These are phyloP conservation scores for Lathyrus oleraceus DNA, from an alignment of 306 rosid species.

Conservation along the genomic window DNA sequence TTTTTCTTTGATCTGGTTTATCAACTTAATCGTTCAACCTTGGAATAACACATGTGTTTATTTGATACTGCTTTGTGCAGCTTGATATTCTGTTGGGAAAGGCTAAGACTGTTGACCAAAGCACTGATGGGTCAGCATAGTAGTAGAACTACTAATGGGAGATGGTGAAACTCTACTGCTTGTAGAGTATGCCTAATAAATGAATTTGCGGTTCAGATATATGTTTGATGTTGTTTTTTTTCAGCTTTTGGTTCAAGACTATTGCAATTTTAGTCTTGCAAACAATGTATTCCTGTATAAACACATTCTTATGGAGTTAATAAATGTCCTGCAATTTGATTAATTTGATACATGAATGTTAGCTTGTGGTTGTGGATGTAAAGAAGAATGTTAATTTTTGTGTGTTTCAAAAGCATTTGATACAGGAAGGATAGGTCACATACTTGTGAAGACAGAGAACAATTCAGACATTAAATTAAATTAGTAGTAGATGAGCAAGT, in stretches of 20 bases:
- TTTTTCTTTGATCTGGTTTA: slow-evolving; percentile 1
- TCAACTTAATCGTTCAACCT: slow-evolving; percentile 9
- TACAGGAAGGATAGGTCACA: no score
- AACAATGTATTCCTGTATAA: slow-evolving; percentile 16
- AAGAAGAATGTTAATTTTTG: background rate
- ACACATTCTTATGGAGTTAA: background rate
- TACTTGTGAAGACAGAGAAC: no score
- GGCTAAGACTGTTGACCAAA: slow-evolving; percentile 39
- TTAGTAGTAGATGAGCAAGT: no score
- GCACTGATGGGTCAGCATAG: slow-evolving; percentile 22
- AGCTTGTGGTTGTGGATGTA: background rate
- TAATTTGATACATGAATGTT: background rate
- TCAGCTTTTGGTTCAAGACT: background rate
- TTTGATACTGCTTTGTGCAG: slow-evolving; percentile 37
- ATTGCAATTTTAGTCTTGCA: background rate
- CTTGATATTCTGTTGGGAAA: slow-evolving; percentile 54
- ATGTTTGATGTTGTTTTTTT: slow-evolving; percentile 6
- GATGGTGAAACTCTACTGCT: slow-evolving; percentile 27
- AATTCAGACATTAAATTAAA: no score
- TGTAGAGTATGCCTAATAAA: slow-evolving; percentile 12
- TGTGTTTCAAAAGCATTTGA: no score
- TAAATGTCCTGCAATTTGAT: background rate
- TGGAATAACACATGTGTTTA: background rate
- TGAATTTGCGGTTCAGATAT: slow-evolving; percentile 1
- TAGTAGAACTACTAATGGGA: slow-evolving; percentile 5